phyloP scores from a whole-genome alignment of 352 stramenopile species.

The Phytophthora fragariaefolia region DNA sequence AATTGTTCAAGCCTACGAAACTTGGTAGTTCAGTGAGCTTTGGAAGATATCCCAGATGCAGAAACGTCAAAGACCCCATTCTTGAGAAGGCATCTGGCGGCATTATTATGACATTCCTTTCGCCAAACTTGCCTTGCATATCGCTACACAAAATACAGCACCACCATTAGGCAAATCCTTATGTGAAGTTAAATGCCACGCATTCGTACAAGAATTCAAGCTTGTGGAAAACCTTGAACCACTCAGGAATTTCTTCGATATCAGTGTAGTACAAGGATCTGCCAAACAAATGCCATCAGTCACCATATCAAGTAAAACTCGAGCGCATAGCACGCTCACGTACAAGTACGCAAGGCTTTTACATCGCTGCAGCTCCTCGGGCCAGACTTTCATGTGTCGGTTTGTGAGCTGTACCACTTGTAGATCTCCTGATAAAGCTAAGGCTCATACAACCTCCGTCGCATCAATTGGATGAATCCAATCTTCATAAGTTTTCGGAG shows the following conservation, averaged over 20 bases:
- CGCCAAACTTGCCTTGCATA: constrained; percentile 17
- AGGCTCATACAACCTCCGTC: constrained; percentile 4
- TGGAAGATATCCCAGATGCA: constrained; percentile 35
- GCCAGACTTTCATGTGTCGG: constrained; percentile 16
- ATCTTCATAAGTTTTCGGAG: constrained; percentile 25
- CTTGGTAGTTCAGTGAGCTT: constrained; percentile 17
- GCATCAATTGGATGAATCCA: constrained; percentile 23
- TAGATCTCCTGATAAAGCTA: constrained; percentile 30
- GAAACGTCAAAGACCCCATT: constrained; percentile 32
- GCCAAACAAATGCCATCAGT: not conserved
- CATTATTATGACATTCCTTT: constrained; percentile 5
- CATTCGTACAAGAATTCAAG: constrained; percentile 41
- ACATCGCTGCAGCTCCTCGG: constrained; percentile 33
- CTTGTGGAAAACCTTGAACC: constrained; percentile 21
- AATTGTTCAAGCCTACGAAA: constrained; percentile 22
- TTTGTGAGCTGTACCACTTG: constrained; percentile 39
- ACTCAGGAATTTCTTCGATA: constrained; percentile 24
- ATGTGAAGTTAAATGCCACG: not conserved
- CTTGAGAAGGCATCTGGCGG: constrained; percentile 5
- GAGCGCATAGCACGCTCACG: too few relatives aligned
- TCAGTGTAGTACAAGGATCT: constrained; percentile 33
- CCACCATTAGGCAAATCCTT: not conserved
- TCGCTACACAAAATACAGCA: not conserved
- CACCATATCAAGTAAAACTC: too few relatives aligned
- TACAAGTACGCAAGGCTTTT: constrained; percentile 27